Evolutionary conservation across 345 rosid species (phyloP), one percentile per base, ranked within the genome.

Genomic region (Adansonia digitata): DNA sequence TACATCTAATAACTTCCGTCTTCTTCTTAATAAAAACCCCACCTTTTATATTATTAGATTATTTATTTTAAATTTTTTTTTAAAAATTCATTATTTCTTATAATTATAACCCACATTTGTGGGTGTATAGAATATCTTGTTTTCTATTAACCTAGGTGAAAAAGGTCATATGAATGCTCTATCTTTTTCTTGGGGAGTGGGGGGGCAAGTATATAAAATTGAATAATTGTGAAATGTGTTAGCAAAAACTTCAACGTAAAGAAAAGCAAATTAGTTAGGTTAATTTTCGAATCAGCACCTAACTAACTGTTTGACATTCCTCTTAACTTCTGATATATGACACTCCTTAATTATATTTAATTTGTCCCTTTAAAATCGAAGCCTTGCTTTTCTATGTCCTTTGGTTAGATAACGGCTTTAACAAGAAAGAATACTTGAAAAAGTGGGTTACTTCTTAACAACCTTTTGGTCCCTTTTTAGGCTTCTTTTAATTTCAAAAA

Each of bases 381-480:
- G 17, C 9, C n/a, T 52, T 18, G 18, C 7, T 45, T 6, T 6
- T 57, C 52, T 12, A 15, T 77, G 63, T 17, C 80, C 75, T 75
- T 72, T 77, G 78, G 77, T 82, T 82, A 22, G 79, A 76, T 69
- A 85, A 83, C 88, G 82, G 85, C 72, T 73, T 73, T 67, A 83
- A 83, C 84, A 81, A 85, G 83, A 75, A 80, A 85, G 17, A 37
- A 7, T 57, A 63, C 46, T 77, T 73, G 77, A 75, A 63, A 81
- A 76, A n/a, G n/a, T n/a, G n/a, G n/a, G 17, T 72, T 71, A 69
- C 77, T 64, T 52, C 68, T 75, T 79, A 82, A 80, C 85, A 70
- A 80, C 80, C 74, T 53, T 65, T 7, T 75, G 24, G 7, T 46
- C 40, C 7, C 48, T 68, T 62, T 46, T 67, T 31, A 26, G 2